Percentiles rank a stretch among this genome's conserved stretches.
These are phyloP conservation scores for Penicillium coffeae DNA, from an alignment of 495 filamentous ascomycete species.

Conservation along the genomic window DNA sequence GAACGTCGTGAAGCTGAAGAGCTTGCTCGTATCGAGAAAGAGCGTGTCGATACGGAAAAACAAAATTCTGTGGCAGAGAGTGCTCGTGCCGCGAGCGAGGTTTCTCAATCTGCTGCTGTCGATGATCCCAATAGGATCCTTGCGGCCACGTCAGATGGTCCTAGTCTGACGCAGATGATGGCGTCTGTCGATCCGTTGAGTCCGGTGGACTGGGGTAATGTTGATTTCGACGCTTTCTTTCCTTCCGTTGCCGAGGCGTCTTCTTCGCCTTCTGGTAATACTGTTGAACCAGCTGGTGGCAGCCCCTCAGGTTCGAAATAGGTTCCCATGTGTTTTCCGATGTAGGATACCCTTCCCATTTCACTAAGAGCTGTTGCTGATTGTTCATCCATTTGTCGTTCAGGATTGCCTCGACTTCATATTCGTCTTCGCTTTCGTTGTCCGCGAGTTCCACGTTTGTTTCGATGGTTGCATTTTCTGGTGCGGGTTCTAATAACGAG, in stretches of 20 bases:
- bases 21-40: background rate
- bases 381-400: background rate
- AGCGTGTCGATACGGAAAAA: background rate
- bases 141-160: background rate
- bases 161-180: background rate
- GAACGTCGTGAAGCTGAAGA: too few species aligned
- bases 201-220: background rate
- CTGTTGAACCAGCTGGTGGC: background rate
- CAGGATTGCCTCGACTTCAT: slow-evolving; percentile 12
- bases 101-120: background rate
- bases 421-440: slow-evolving; percentile 4
- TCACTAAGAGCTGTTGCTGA: slow-evolving; percentile 5
- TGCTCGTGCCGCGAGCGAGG: background rate
- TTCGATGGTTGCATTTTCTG: slow-evolving; percentile 2
- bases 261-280: background rate
- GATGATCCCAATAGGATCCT: background rate
- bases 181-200: background rate
- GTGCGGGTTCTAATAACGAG: slow-evolving; percentile 11
- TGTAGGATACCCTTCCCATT: slow-evolving; percentile 8
- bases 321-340: slow-evolving; percentile 12
- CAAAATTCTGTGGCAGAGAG: background rate
- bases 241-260: background rate
- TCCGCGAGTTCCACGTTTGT: slow-evolving; percentile 3
- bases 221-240: background rate
- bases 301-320: slow-evolving; percentile 13